Evolutionary conservation across 108 stramenopile genomes (phyloP).

Genomic region (Epithemia pelagica): DNA sequence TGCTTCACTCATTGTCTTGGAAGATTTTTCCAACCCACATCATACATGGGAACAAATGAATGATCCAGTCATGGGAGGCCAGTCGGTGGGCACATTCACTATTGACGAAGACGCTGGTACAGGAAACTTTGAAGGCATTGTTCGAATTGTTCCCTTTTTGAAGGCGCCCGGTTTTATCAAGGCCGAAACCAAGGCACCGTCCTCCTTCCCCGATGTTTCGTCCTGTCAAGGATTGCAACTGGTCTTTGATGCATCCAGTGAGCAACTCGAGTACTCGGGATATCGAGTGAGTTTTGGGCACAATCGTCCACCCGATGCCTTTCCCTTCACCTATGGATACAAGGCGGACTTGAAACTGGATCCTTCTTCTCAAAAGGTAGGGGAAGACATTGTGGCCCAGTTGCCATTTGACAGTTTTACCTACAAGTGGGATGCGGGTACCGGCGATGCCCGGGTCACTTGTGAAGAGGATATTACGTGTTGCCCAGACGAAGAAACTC

Average conservation of each 20-base stretch:
- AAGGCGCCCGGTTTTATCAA: conserved; percentile 42
- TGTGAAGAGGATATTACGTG: conserved; percentile 27
- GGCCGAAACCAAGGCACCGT: conserved; percentile 6
- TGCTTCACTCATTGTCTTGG: conserved; percentile 21
- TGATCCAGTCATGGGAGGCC: conserved; percentile 55
- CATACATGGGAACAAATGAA: conserved; percentile 36
- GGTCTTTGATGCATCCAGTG: neutral
- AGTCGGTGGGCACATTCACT: conserved; percentile 17
- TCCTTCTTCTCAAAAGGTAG: neutral
- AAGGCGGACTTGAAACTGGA: conserved; percentile 21
- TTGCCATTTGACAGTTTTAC: conserved; percentile 31
- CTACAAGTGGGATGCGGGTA: conserved; percentile 36
- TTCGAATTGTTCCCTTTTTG: conserved; percentile 34
- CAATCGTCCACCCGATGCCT: conserved; percentile 21
- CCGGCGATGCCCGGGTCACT: conserved; percentile 26
- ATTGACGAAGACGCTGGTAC: conserved; percentile 18
- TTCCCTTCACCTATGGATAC: conserved; percentile 30
- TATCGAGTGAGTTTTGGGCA: conserved; percentile 42
- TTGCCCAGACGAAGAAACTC: conserved; percentile 22
- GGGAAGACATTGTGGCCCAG: conserved; percentile 3
- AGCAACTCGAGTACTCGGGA: conserved; percentile 15
- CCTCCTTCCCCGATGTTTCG: conserved; percentile 34
- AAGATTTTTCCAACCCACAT: conserved; percentile 22
- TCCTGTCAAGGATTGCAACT: conserved; percentile 20
- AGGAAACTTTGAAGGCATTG: conserved; percentile 31